These are phyloP conservation scores for Vanrija pseudolonga DNA, from an alignment of 1,284 basidiomycete genomes.

Conservation along the genomic window DNA sequence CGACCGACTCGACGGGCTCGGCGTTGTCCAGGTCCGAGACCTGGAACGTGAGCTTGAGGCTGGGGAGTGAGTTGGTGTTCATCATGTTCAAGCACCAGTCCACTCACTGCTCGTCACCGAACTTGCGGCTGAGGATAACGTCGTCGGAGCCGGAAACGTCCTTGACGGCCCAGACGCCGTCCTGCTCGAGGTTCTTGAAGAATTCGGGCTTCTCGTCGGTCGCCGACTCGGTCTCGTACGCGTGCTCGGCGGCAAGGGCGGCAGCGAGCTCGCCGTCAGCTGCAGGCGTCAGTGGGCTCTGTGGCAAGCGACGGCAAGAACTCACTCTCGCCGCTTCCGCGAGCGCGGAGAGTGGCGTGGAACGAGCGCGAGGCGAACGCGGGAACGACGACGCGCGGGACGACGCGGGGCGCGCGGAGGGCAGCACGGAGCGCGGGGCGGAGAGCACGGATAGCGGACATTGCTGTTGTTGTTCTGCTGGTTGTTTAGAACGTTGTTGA, in stretches of 20 bases:
- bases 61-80: constrained; percentile 9
- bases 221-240: constrained; percentile 72
- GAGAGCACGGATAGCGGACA: constrained; percentile 22
- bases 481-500: background rate
- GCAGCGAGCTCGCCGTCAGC: constrained; percentile 69
- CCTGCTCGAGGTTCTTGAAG: constrained; percentile 67
- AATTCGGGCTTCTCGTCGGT: constrained; percentile 65
- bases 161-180: constrained; percentile 78
- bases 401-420: constrained; percentile 7
- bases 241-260: constrained; percentile 76
- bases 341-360: constrained; percentile 29
- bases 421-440: constrained; percentile 29
- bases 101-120: constrained; percentile 84
- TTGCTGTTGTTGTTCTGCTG: background rate
- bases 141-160: constrained; percentile 76
- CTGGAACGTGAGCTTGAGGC: constrained; percentile 48
- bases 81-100: background rate
- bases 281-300: constrained; percentile 42
- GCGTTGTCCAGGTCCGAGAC: constrained; percentile 45
- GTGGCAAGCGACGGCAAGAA: background rate
- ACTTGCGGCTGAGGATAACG: constrained; percentile 72
- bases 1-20: constrained; percentile 15
- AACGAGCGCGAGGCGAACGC: constrained; percentile 24
- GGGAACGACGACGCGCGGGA: constrained; percentile 8
- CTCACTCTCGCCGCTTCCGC: constrained; percentile 45